These are phyloP conservation scores for Niveomyces coronatus DNA, from an alignment of 2,329 filamentous ascomycete genomes.

Conservation along the genomic window DNA sequence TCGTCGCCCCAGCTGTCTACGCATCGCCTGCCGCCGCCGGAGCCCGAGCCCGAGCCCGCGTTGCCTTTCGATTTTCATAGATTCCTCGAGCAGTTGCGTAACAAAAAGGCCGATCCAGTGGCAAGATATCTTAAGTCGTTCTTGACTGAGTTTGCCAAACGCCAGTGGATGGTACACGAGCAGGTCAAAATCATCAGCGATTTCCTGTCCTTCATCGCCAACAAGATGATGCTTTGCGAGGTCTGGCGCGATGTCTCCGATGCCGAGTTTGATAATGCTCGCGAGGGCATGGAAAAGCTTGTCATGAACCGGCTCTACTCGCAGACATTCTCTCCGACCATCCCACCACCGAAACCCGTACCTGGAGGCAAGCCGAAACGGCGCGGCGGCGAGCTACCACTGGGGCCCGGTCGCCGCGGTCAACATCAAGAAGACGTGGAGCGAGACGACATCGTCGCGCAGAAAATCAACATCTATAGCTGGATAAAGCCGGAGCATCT, in stretches of 20 bases:
- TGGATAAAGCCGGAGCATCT: slow-evolving; percentile 92
- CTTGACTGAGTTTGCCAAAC: slow-evolving; percentile 86
- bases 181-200: slow-evolving; percentile 98
- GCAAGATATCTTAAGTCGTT: slow-evolving; percentile 94
- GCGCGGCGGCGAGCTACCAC: slow-evolving; percentile 55
- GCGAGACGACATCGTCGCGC: slow-evolving; percentile 85
- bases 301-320: slow-evolving; percentile 97
- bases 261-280: slow-evolving; percentile 94
- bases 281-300: slow-evolving; percentile 98
- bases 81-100: slow-evolving; percentile 88
- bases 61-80: slow-evolving; percentile 95
- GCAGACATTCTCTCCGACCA: slow-evolving; percentile 93
- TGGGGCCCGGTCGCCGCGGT: slow-evolving; percentile 76
- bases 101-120: slow-evolving; percentile 95
- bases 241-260: slow-evolving; percentile 95
- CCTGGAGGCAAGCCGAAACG: slow-evolving; percentile 58
- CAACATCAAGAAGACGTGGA: slow-evolving; percentile 98
- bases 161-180: slow-evolving; percentile 99
- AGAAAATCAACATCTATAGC: slow-evolving; percentile 94
- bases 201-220: slow-evolving; percentile 91
- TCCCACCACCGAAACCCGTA: slow-evolving; percentile 67
- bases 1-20: slow-evolving; percentile 39
- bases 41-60: slow-evolving; percentile 68
- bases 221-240: slow-evolving; percentile 96
- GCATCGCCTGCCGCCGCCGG: slow-evolving; percentile 58